Base-by-base conservation (phyloP, 495 filamentous ascomycete genomes). In the Neurospora intermedia region DNA sequence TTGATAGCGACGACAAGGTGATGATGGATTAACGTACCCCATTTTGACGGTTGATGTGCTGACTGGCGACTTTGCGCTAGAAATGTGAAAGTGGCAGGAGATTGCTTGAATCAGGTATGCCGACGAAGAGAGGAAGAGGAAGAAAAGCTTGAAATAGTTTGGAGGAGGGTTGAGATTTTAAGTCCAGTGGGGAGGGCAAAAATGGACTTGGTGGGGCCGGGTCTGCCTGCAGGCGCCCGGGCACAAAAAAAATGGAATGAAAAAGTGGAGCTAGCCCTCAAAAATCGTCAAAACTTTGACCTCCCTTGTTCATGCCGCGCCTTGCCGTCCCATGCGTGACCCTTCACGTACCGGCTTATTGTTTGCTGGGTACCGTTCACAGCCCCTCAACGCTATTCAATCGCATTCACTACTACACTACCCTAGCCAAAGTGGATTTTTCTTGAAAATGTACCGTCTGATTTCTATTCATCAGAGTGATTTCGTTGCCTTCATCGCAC, bases 31-130 rank as follows among this genome's bases (percentile, higher is more conserved):
- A 35, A 66, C 54, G 73, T 80, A 80, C 76, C 79, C 80, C 80
- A 81, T 81, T 73, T 75, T 81, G 73, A 62, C 74, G 77, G 76
- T 73, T 76, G 72, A 72, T 71, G 27, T 46, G 72, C 45, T 69
- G 70, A 74, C 48, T 75, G 73, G 70, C 75, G 74, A 75, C 75
- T 75, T 76, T 23, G 75, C 74, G 75, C 69, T 76, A 66, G 75
- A 74, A 27, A 69, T 70, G 73, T 77, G 72, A 59, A 79, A 79
- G 79, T 78, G 79, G 77, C 77, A 80, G 79, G 72, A 71, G 79
- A 80, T 79, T 80, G 79, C 77, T 80, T 70, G 78, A 79, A 79
- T 80, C 77, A 77, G 79, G 79, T 81, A 80, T 81, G 78, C 77
- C 79, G 79, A 81, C 79, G 74, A 77, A 72, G 78, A 74, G 78